Percentiles rank a stretch among this genome's conserved stretches.
Evolutionary conservation across 2,329 filamentous ascomycete genomes (phyloP).

Genomic region (Aspergillus hortae): DNA sequence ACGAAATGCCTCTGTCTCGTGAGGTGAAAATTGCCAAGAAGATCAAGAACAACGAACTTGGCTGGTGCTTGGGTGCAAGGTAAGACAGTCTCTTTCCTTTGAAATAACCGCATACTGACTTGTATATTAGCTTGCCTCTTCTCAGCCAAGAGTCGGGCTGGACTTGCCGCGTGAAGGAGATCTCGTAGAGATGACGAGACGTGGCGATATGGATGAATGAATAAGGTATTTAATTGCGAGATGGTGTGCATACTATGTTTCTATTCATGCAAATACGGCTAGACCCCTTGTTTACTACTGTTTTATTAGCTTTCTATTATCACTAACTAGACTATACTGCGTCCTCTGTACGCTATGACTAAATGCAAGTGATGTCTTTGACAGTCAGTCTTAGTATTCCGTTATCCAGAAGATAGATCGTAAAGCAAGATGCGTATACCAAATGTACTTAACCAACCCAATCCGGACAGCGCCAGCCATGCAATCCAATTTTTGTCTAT

Average conservation of each 20-base stretch:
- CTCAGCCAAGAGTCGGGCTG: slow-evolving; percentile 79
- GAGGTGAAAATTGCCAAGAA: slow-evolving; percentile 99
- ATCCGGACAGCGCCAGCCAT: slow-evolving; percentile 11
- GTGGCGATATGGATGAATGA: slow-evolving; percentile 9
- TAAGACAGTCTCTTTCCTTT: slow-evolving; percentile 45
- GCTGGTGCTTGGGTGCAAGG: slow-evolving; percentile 97
- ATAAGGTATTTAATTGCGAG: slow-evolving; percentile 16
- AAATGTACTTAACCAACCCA: not conserved
- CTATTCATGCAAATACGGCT: slow-evolving; percentile 23
- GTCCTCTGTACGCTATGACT: slow-evolving; percentile 10
- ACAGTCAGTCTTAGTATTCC: not conserved
- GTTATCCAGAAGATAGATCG: no score
- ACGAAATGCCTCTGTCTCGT: slow-evolving; percentile 94
- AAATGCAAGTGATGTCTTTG: slow-evolving; percentile 7
- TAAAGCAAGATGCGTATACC: no score
- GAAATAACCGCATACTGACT: slow-evolving; percentile 18
- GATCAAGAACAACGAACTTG: slow-evolving; percentile 93
- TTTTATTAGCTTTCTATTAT: slow-evolving; percentile 8
- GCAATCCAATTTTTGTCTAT: slow-evolving; percentile 3
- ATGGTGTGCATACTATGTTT: slow-evolving; percentile 26
- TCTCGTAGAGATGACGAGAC: slow-evolving; percentile 50
- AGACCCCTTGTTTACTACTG: slow-evolving; percentile 13
- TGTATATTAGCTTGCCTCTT: slow-evolving; percentile 66
- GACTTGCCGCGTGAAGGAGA: slow-evolving; percentile 79
- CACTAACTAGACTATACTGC: slow-evolving; percentile 2